Conservation (phyloP, 2,329 filamentous ascomycete genomes). For the Gremmenia infestans region DNA sequence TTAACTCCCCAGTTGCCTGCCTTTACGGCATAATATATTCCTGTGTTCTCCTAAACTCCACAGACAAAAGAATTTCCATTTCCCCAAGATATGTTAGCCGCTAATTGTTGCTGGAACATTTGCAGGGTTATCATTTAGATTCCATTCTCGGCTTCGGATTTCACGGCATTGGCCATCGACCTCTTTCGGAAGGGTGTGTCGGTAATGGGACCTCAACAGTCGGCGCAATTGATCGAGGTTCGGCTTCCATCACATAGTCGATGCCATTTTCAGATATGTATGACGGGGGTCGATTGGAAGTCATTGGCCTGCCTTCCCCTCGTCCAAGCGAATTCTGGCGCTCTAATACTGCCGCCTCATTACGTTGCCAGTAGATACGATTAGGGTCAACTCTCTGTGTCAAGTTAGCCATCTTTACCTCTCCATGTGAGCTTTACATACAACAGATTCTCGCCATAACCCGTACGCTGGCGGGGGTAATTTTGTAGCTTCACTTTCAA, state of each 20-base stretch:
- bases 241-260: conserved; percentile 64
- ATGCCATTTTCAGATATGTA: conserved; percentile 74
- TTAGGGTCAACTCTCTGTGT: conserved; percentile 70
- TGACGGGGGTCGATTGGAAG: conserved; percentile 60
- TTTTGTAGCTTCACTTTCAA: conserved; percentile 51
- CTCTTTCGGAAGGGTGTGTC: conserved; percentile 44
- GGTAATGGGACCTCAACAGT: conserved; percentile 40
- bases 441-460: conserved; percentile 76
- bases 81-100: neutral
- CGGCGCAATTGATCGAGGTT: conserved; percentile 52
- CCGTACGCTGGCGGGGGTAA: conserved; percentile 78
- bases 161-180: conserved; percentile 5
- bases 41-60: conserved; percentile 4
- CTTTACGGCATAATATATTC: neutral
- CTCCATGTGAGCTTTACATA: conserved; percentile 41
- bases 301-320: conserved; percentile 19
- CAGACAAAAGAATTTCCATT: conserved; percentile 2
- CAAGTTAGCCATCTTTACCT: conserved; percentile 6
- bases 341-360: conserved; percentile 35
- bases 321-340: conserved; percentile 9
- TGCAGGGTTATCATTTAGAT: neutral
- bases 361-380: conserved; percentile 74
- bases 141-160: neutral
- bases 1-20: neutral
- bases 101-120: conserved; percentile 1